Evolutionary conservation across 2,329 filamentous ascomycete genomes (phyloP), one percentile per base, ranked within the genome.

Genomic region (Diaporthe sp.): DNA sequence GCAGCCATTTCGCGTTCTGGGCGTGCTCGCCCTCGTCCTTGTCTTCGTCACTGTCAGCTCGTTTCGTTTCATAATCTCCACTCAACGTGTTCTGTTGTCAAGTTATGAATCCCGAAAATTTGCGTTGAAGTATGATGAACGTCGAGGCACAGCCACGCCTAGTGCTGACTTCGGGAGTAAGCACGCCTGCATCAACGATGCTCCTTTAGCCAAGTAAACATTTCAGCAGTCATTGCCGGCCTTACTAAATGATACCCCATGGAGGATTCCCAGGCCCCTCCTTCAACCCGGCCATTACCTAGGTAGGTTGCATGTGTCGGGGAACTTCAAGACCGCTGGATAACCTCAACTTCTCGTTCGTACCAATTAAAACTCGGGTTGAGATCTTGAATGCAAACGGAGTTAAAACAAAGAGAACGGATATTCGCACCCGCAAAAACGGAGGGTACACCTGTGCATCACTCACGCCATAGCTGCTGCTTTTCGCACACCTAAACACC

Each of bases 341-440:
- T 39, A 0, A 3, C 37, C 5, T 3, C 12, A 39, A 39, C 2
- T 5, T 39, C 1, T 4, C 37, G 0, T 39, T 39, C 12, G 1
- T 39, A 39, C 37, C 3, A 39, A 39, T 15, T 13, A 39, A 3
- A 15, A 0, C 37, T 39, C 37, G 37, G 37, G 37, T 39, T 39
- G 3, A 39, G 37, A 39, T 12, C 1, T 39, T 39, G 10, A 39
- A 39, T 15, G 2, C 3, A 39, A 13, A 13, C 1, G 13, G 3
- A 39, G 37, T 12, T 39, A 1, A 39, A 13, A 5, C 1, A 12
- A 39, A 39, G 34, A 9, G 34, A 34, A 34, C 34, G 8, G 34
- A 34, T 9, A 34, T 34, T 34, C 34, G 34, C 7, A 1, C 0
- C 7, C 1, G 34, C 34, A 34, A 34, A 2, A 34, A 34, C 0